These are phyloP conservation scores for Clarireedia monteithiana DNA, from an alignment of 2,329 filamentous ascomycete species.

Conservation along the genomic window DNA sequence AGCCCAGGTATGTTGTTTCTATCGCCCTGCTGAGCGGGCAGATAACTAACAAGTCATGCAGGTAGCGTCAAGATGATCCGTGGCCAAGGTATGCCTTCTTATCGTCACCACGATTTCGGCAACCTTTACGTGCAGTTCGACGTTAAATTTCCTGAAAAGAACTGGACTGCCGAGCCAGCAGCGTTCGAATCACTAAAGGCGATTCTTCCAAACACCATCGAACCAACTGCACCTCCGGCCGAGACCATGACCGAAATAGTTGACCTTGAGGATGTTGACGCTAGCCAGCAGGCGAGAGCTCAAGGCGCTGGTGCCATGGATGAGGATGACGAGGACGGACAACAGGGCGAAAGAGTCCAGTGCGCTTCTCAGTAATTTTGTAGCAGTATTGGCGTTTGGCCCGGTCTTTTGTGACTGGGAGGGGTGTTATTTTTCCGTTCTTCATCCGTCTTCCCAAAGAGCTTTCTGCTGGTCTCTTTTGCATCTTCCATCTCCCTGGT, in stretches of 20 bases:
- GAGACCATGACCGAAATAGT: constrained; percentile 92
- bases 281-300: constrained; percentile 57
- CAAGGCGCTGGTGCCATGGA: constrained; percentile 60
- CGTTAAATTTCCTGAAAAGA: constrained; percentile 89
- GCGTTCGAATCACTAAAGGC: constrained; percentile 75
- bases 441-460: constrained; percentile 1
- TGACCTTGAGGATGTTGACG: constrained; percentile 77
- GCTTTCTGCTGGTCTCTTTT: constrained; percentile 4
- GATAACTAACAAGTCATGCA: constrained; percentile 32
- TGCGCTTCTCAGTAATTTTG: constrained; percentile 70
- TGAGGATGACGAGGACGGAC: constrained; percentile 71
- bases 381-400: constrained; percentile 9
- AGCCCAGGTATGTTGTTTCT: constrained; percentile 61
- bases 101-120: constrained; percentile 87
- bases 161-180: constrained; percentile 56
- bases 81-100: constrained; percentile 95
- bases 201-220: constrained; percentile 67
- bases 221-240: constrained; percentile 55
- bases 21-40: constrained; percentile 16
- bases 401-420: not conserved
- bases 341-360: constrained; percentile 74
- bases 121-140: constrained; percentile 97
- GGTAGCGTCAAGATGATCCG: constrained; percentile 89
- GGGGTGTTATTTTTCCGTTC: not conserved
- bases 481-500: constrained; percentile 7